Base-by-base conservation (phyloP, 2,329 filamentous ascomycete species). In the Bipolaris cookei region DNA sequence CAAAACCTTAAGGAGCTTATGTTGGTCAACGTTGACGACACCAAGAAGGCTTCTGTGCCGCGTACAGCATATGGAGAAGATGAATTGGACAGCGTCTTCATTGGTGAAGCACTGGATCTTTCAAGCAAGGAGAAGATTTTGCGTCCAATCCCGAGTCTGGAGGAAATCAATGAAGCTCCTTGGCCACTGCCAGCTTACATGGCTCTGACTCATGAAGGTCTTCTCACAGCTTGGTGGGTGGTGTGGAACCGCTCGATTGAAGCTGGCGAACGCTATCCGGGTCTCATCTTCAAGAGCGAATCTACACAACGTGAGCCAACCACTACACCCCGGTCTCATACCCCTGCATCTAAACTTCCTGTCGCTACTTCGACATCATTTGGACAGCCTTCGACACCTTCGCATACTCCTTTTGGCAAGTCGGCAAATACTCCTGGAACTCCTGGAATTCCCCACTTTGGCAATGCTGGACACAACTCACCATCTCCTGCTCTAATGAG, bases 181-280 rank as follows among this genome's bases (percentile, higher is more conserved):
- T 88, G 86, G 1, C 94, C 95, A 11, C 78, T 98, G 7, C 95
- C 95, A 5, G 91, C 88, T 10, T 82, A 97, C 39, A 89, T 95
- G 83, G 84, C 92, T 28, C 81, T 99, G 14, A 98, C 96, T 58
- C 89, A 97, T 64, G 91, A 97, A 69, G 95, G 95, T 62, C 79
- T 96, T 8, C 81, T 99, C 14, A 87, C 86, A 43, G 84, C 88
- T 11, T 99, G 94, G 92, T 97, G 94, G 91, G 79, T 98, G 41
- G 85, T 98, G 18, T 97, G 97, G 77, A 86, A 90, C 34, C 92
- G 96, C 39, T 92, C 94, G 1, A 88, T 99, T 59, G 86, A 88
- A 57, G 82, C 88, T 66, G 88, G 88, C 3, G 86, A 86, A 6
- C 85, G 86, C 0, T 98, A 92, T 74, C 84, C 89, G 38, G 90